A percentile compares a stretch with the other conserved stretches of the same genome.
phyloP scores from a whole-genome alignment of 2,329 filamentous ascomycete genomes.

The Aspergillus niger region DNA sequence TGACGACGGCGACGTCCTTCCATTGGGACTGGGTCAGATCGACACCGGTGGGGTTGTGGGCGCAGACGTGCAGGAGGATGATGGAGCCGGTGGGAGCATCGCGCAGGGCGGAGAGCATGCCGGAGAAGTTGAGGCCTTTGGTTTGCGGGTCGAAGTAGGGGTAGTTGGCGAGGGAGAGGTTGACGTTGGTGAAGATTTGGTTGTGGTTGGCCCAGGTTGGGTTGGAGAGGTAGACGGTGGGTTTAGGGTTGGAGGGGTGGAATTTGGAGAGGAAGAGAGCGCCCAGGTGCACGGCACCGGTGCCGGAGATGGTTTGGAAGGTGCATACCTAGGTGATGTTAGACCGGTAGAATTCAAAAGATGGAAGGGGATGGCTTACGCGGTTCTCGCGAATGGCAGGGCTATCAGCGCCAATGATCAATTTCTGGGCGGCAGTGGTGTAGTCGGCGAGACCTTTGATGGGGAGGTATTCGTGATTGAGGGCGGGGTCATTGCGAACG shows the following conservation, averaged over 20 bases:
- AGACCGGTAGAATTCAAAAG: not conserved
- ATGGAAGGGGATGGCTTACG: conserved; percentile 42
- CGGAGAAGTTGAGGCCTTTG: conserved; percentile 87
- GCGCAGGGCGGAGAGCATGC: conserved; percentile 73
- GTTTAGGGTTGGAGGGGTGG: conserved; percentile 65
- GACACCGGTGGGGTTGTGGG: conserved; percentile 97
- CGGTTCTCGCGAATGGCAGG: conserved; percentile 83
- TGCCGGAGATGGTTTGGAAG: conserved; percentile 95
- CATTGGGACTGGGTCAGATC: conserved; percentile 94
- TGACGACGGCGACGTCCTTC: conserved; percentile 79
- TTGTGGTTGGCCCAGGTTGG: conserved; percentile 99
- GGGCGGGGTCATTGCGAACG: conserved; percentile 80
- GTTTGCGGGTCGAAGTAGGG: conserved; percentile 91
- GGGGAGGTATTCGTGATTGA: conserved; percentile 98
- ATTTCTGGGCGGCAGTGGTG: conserved; percentile 85
- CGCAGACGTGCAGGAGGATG: conserved; percentile 90
- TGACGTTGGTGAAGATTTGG: conserved; percentile 95
- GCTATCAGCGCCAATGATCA: conserved; percentile 79
- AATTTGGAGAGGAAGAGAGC: conserved; percentile 93
- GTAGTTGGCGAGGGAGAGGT: conserved; percentile 75
- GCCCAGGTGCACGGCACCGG: conserved; percentile 90
- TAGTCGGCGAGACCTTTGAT: conserved; percentile 87
- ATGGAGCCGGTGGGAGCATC: conserved; percentile 77
- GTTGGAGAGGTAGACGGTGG: conserved; percentile 84
- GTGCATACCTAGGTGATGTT: conserved; percentile 59